Conservation (phyloP, 768 basidiomycete species). For the Rubroboletus pulcherrimus region DNA sequence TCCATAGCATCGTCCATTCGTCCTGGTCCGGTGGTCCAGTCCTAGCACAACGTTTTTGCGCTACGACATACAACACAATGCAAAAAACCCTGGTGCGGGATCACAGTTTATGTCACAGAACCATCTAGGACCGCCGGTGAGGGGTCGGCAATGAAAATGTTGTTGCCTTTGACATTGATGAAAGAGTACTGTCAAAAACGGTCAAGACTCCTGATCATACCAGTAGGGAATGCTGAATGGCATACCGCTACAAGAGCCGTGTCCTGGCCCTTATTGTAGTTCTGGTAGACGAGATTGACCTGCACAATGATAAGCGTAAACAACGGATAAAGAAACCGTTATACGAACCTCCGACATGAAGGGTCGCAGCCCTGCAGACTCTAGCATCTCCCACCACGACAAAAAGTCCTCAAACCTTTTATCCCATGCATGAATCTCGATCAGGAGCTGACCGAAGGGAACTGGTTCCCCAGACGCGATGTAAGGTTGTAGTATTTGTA, state of each 20-base stretch:
- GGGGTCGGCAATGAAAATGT: conserved; percentile 40
- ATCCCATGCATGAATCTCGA: conserved; percentile 43
- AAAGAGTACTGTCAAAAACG: conserved; percentile 44
- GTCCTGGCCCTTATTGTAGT: conserved; percentile 46
- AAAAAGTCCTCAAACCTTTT: conserved; percentile 36
- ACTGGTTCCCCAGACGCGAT: conserved; percentile 34
- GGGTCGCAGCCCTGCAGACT: conserved; percentile 44
- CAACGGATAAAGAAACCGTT: neutral
- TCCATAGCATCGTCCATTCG: conserved; percentile 15
- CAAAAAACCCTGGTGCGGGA: neutral
- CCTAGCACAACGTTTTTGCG: neutral
- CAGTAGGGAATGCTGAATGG: neutral
- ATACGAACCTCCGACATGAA: conserved; percentile 41
- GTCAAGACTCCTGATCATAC: conserved; percentile 1
- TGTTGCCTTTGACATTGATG: conserved; percentile 48
- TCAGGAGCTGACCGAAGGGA: conserved; percentile 46
- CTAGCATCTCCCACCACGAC: conserved; percentile 45
- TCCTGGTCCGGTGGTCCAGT: neutral
- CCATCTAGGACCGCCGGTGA: neutral
- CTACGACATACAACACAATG: conserved; percentile 3
- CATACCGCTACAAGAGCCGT: conserved; percentile 50
- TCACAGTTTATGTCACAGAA: conserved; percentile 13
- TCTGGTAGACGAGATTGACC: conserved; percentile 57
- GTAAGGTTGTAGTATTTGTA: conserved; percentile 38
- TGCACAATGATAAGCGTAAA: conserved; percentile 20